A percentile compares a stretch with the other conserved stretches of the same genome.
Evolutionary conservation across 2,329 filamentous ascomycete species (phyloP).

Genomic region (Orbilia blumenaviensis): DNA sequence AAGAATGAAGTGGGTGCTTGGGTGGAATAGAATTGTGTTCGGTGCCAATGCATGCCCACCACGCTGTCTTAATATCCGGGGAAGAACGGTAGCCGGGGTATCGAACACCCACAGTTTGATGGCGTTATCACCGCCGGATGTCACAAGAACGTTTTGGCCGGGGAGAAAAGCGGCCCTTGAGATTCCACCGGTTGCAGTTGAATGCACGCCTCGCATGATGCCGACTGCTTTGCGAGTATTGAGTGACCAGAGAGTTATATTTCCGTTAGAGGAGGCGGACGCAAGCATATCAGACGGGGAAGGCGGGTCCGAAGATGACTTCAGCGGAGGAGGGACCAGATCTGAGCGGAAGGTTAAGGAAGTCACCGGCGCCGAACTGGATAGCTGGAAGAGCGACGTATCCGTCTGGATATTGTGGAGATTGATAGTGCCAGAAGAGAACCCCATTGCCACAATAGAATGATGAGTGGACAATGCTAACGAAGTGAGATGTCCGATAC

Average conservation of each 20-base stretch:
- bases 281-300: slow-evolving; percentile 75
- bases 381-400: slow-evolving; percentile 74
- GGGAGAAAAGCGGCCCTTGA: slow-evolving; percentile 88
- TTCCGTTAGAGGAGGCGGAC: slow-evolving; percentile 78
- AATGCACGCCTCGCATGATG: slow-evolving; percentile 86
- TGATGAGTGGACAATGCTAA: slow-evolving; percentile 84
- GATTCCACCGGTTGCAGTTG: slow-evolving; percentile 79
- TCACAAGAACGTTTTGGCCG: slow-evolving; percentile 88
- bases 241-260: slow-evolving; percentile 95
- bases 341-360: slow-evolving; percentile 92
- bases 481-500: slow-evolving; percentile 83
- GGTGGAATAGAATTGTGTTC: slow-evolving; percentile 82
- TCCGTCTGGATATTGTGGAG: slow-evolving; percentile 85
- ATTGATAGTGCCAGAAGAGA: slow-evolving; percentile 78
- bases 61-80: slow-evolving; percentile 82
- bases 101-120: slow-evolving; percentile 75
- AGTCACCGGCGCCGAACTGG: slow-evolving; percentile 67
- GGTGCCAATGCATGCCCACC: slow-evolving; percentile 90
- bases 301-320: slow-evolving; percentile 42
- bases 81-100: slow-evolving; percentile 84
- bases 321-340: slow-evolving; percentile 48
- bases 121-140: slow-evolving; percentile 90
- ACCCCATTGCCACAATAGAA: slow-evolving; percentile 86
- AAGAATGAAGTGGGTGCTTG: slow-evolving; percentile 73
- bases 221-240: slow-evolving; percentile 88